Conservation (phyloP, 352 stramenopile species). For the Hyaloperonospora brassicae region DNA sequence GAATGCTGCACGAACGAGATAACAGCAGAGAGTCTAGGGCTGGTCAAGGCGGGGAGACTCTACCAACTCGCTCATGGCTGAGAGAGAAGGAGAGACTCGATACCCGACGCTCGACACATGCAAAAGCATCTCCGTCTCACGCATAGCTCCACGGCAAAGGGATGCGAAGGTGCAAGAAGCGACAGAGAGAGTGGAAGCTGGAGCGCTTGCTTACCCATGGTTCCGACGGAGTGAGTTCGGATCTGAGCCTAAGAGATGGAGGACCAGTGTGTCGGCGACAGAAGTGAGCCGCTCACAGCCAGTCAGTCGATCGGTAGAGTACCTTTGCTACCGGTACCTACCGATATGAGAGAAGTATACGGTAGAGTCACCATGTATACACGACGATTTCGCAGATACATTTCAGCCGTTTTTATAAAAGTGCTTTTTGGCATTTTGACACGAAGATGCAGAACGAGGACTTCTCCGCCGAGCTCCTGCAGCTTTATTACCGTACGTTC, state of each 20-base stretch:
- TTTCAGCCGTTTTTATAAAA: not conserved
- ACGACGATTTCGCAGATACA: too few relatives aligned
- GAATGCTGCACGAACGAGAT: conserved; percentile 86
- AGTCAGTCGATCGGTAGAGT: conserved; percentile 15
- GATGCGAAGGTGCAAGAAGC: conserved; percentile 4
- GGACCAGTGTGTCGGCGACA: not conserved
- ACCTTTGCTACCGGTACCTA: not conserved
- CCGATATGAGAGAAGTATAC: not conserved
- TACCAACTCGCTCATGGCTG: not conserved
- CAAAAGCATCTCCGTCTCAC: conserved; percentile 33
- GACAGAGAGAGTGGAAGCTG: conserved; percentile 7
- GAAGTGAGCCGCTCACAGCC: conserved; percentile 30
- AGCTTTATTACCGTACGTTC: conserved; percentile 77
- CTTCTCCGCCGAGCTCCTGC: conserved; percentile 79
- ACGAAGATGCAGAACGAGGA: conserved; percentile 53
- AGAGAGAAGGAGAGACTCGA: conserved; percentile 12
- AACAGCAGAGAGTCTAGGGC: conserved; percentile 80
- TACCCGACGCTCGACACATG: conserved; percentile 23
- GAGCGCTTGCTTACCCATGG: conserved; percentile 81
- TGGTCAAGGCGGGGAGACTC: conserved; percentile 25
- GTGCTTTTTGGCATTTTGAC: not conserved
- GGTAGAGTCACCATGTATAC: too few relatives aligned
- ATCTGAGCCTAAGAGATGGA: too few relatives aligned
- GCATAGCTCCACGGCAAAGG: conserved; percentile 22
- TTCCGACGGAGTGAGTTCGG: conserved; percentile 83